A percentile compares a stretch with the other conserved stretches of the same genome.
These are phyloP conservation scores for Coniochaeta sp. DNA, from an alignment of 2,329 filamentous ascomycete genomes.

Conservation along the genomic window DNA sequence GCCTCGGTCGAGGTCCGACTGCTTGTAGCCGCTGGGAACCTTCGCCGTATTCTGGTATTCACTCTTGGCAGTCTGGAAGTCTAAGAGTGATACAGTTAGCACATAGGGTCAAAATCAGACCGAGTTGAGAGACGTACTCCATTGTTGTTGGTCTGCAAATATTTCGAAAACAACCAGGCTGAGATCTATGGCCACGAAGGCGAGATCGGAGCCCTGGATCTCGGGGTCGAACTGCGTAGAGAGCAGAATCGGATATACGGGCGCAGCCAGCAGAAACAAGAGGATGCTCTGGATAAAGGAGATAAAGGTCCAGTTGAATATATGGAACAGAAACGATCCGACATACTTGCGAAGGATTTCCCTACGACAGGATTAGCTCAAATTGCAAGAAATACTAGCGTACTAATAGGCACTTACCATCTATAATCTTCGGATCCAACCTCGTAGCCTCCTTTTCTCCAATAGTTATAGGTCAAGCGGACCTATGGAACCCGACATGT, in stretches of 20 bases:
- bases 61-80: conserved; percentile 75
- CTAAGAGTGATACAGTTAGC: conserved; percentile 27
- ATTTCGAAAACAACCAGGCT: conserved; percentile 58
- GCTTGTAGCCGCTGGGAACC: conserved; percentile 56
- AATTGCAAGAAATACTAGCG: neutral
- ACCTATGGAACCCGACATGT: conserved; percentile 33
- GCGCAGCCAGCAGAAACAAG: conserved; percentile 65
- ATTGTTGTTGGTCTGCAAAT: conserved; percentile 89
- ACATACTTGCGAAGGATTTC: conserved; percentile 62
- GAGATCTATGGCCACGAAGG: conserved; percentile 38
- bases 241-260: conserved; percentile 78
- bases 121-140: conserved; percentile 46
- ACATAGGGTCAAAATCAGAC: neutral
- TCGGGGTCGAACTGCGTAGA: conserved; percentile 54
- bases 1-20: conserved; percentile 78
- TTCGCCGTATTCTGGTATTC: conserved; percentile 67
- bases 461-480: conserved; percentile 93
- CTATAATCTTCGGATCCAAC: conserved; percentile 92
- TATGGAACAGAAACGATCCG: conserved; percentile 60
- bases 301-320: conserved; percentile 89
- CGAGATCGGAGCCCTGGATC: conserved; percentile 35
- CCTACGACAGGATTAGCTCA: conserved; percentile 35
- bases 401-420: conserved; percentile 43
- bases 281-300: conserved; percentile 75
- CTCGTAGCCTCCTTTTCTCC: conserved; percentile 85